A percentile compares a stretch with the other conserved stretches of the same genome.
These are phyloP conservation scores for Botrytis hyacinthi DNA, from an alignment of 2,329 filamentous ascomycete genomes.

Conservation along the genomic window DNA sequence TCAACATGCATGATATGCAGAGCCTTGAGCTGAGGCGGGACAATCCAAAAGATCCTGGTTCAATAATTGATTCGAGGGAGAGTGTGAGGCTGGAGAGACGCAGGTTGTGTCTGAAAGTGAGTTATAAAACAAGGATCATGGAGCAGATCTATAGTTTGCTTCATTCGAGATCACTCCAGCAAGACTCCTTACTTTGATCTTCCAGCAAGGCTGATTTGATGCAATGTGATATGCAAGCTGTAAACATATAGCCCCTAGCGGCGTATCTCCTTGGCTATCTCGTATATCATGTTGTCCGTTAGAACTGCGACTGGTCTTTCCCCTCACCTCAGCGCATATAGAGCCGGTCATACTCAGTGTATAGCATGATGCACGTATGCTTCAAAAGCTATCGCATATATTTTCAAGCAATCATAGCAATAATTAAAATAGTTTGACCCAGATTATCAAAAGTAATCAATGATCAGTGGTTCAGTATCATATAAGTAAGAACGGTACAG, in stretches of 20 bases:
- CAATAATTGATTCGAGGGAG: background rate
- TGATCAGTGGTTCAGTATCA: too few species aligned
- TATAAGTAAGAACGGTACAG: too few species aligned
- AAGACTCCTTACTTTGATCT: background rate
- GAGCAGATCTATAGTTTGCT: background rate
- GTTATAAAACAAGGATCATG: background rate
- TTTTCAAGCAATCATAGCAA: too few species aligned
- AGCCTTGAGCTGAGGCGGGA: background rate
- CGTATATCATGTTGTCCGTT: background rate
- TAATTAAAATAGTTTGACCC: too few species aligned
- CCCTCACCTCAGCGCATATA: background rate
- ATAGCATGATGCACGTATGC: too few species aligned
- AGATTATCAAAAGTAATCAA: too few species aligned
- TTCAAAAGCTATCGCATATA: too few species aligned
- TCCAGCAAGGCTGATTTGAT: background rate
- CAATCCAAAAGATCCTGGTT: background rate
- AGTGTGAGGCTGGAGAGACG: background rate
- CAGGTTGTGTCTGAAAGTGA: background rate
- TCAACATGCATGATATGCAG: background rate
- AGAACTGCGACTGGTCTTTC: background rate
- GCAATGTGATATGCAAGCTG: background rate
- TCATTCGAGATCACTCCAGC: background rate
- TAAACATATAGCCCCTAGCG: background rate
- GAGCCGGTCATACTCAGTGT: background rate
- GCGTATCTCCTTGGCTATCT: background rate